phyloP scores from a whole-genome alignment of 345 rosid genomes.

The Clausena lansium region DNA sequence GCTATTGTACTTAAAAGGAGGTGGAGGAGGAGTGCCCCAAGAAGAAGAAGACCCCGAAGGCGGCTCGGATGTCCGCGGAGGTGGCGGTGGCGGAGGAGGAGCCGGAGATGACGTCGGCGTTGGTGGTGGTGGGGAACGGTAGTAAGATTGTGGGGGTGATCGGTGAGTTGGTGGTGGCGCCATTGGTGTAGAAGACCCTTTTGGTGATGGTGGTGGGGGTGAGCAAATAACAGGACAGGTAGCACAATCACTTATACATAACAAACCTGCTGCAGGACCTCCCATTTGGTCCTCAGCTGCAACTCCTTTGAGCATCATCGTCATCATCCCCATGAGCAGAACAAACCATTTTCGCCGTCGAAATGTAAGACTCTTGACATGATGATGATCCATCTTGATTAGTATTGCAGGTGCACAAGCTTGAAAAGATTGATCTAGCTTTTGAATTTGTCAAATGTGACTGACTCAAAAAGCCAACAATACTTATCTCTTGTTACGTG shows the following conservation, averaged over 20 bases:
- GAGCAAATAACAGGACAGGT: slow-evolving; percentile 49
- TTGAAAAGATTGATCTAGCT: slow-evolving; percentile 2
- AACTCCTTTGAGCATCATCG: slow-evolving; percentile 15
- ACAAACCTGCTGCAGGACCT: slow-evolving; percentile 24
- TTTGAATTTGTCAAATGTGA: background rate
- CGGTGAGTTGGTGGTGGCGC: slow-evolving; percentile 26
- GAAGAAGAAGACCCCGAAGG: slow-evolving; percentile 13
- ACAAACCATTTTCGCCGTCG: slow-evolving; percentile 10
- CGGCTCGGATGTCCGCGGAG: background rate
- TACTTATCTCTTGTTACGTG: background rate
- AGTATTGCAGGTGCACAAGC: background rate
- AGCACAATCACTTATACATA: slow-evolving; percentile 46
- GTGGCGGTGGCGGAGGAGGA: background rate
- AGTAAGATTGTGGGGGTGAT: slow-evolving; percentile 20
- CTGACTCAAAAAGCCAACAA: background rate
- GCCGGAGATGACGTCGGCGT: background rate
- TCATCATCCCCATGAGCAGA: slow-evolving; percentile 20
- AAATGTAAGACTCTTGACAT: background rate
- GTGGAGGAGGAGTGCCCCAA: slow-evolving; percentile 42
- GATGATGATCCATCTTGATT: slow-evolving; percentile 10
- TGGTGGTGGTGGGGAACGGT: slow-evolving; percentile 24
- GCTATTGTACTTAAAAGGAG: slow-evolving; percentile 34
- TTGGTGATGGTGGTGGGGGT: slow-evolving; percentile 29
- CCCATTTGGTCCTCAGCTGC: slow-evolving; percentile 25
- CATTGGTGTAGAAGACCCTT: background rate